Evolutionary conservation across 2,329 filamentous ascomycete species (phyloP).

Genomic region (Myriosclerotinia scirpicola): DNA sequence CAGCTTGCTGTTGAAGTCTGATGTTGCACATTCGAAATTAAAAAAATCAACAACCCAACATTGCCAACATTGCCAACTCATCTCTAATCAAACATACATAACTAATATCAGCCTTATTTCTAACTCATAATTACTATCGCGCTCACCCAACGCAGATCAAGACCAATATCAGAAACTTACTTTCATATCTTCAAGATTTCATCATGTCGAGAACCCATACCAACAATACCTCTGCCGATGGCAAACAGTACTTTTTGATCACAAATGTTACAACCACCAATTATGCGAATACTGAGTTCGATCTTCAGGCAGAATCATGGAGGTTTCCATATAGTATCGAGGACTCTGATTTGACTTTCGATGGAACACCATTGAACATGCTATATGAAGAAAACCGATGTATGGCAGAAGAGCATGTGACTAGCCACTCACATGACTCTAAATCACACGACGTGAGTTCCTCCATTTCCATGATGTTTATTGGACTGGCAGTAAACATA

Average conservation of each 20-base stretch:
- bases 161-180: neutral
- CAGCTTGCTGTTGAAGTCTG: constrained; percentile 11
- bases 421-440: neutral
- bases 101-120: neutral
- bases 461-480: neutral
- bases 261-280: constrained; percentile 22
- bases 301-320: constrained; percentile 32
- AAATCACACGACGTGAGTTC: neutral
- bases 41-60: constrained; percentile 17
- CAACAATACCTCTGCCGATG: constrained; percentile 1
- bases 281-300: constrained; percentile 25
- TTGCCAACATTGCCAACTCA: constrained; percentile 20
- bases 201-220: constrained; percentile 16
- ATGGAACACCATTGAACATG: constrained; percentile 39
- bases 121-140: neutral
- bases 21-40: constrained; percentile 11
- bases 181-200: neutral
- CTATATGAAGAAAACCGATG: constrained; percentile 37
- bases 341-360: constrained; percentile 37
- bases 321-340: constrained; percentile 36
- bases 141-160: neutral
- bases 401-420: constrained; percentile 29
- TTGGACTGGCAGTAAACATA: too few species aligned
- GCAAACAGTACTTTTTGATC: constrained; percentile 30
- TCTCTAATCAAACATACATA: neutral